Evolutionary conservation across 78 protist genomes (phyloP).

Genomic region (Dictyostelium intermedium): DNA sequence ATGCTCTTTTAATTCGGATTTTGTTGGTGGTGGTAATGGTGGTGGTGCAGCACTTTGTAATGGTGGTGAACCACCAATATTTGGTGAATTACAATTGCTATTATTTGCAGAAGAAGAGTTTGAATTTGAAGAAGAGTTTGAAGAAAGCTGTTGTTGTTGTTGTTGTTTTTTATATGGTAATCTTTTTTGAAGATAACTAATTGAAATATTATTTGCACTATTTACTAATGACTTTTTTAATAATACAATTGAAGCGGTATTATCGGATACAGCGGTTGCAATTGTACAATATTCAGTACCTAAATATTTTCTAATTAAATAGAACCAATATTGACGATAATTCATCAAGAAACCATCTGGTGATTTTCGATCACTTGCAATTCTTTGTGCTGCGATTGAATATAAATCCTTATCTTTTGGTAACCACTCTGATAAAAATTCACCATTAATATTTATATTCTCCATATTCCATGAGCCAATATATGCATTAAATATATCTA

Average conservation of each 20-base stretch:
- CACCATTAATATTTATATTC: slow-evolving; percentile 40
- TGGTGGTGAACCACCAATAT: not conserved
- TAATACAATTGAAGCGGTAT: slow-evolving; percentile 63
- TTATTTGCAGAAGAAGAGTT: not conserved
- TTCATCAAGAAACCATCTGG: slow-evolving; percentile 69
- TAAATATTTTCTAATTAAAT: slow-evolving; percentile 43
- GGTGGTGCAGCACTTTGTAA: slow-evolving; percentile 15
- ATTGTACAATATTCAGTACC: slow-evolving; percentile 28
- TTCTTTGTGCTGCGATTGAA: slow-evolving; percentile 60
- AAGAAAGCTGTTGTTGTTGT: not conserved
- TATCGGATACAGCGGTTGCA: slow-evolving; percentile 9
- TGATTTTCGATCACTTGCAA: slow-evolving; percentile 51
- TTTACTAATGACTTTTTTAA: slow-evolving; percentile 14
- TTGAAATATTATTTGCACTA: slow-evolving; percentile 27
- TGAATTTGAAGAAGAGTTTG: not conserved
- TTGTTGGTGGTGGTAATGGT: not conserved
- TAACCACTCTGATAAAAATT: slow-evolving; percentile 38
- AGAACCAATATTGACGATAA: slow-evolving; percentile 69
- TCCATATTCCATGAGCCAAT: slow-evolving; percentile 82
- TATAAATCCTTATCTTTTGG: slow-evolving; percentile 47
- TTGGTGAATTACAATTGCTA: not conserved
- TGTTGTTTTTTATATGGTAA: slow-evolving; percentile 13
- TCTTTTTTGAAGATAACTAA: slow-evolving; percentile 27
- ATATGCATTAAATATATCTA: slow-evolving; percentile 42
- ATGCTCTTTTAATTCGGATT: no score